Evolutionary conservation across 2,329 filamentous ascomycete species (phyloP), one percentile per base, ranked within the genome.

Genomic region (Neurospora sp.): DNA sequence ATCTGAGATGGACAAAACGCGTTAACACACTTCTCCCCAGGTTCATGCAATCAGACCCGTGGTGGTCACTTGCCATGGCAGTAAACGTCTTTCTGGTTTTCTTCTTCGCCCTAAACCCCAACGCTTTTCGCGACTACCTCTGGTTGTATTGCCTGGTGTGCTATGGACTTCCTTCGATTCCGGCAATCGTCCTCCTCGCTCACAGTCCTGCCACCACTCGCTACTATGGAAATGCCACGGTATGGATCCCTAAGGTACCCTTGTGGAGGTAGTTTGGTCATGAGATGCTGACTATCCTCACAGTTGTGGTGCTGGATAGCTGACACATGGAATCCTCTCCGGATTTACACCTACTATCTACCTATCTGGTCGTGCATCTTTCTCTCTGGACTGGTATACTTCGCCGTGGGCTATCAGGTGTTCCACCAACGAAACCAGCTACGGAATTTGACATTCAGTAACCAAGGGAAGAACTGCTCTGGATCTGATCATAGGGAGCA

Each of bases 11-110:
- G 40, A 43, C 11, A 11, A 39, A 11, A 39, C 11, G 13, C 8
- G 23, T 15, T 42, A 17, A n/a, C 19, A 13, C 43, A 52, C 39
- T 39, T 13, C 3, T 19, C 2, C 11, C 10, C 72, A 92, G 89
- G 87, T 93, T 93, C 78, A 91, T 92, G 87, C 89, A 91, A 73
- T 90, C 90, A 5, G 90, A 93, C 79, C 88, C 90, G 0, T 85
- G 91, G 81, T 93, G 90, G 91, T 91, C 91, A 0, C 86, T 93
- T 69, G 90, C 90, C 73, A 95, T 96, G 92, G 91, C 92, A 3
- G 84, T 90, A 76, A 96, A 95, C 76, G 92, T 95, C 72, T 92
- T 91, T 75, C 84, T 94, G 68, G 86, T 89, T 71, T 89, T 89
- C 77, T 89, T 88, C 79, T 85, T 84, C 73, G 82, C 84, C n/a